Base-by-base conservation (phyloP, 116 monocot genomes). In the Phalaenopsis hybrid region DNA sequence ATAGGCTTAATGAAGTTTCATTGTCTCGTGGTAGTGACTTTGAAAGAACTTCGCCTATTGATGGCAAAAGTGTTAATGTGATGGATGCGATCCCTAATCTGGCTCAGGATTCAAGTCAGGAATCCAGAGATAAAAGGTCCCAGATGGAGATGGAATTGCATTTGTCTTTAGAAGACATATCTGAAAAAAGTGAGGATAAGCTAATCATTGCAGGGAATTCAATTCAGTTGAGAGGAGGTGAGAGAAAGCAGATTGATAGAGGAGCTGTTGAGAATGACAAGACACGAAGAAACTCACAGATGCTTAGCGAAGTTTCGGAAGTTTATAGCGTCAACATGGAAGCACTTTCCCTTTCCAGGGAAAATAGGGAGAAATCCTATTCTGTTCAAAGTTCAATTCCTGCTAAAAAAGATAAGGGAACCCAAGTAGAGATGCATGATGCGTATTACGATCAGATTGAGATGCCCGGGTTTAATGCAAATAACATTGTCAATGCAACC, bases 21-120 rank as follows among this genome's bases (percentile, higher is more conserved):
- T 75, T 79, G 76, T 76, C 83, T 10, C 43, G 69, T 8, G 81
- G 75, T 44, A 72, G 34, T 33, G 79, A 88, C 79, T 50, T 75
- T 16, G 81, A 84, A 18, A 81, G 58, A 48, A 61, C 72, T 23
- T 83, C 83, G 8, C 59, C 58, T 79, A 57, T 78, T 74, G 82
- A 82, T 50, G 81, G 84, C 73, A 46, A 13, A 33, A 82, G 70
- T 51, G n/a, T 68, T 75, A 83, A 16, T 61, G 80, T 76, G 18
- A 83, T 69, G 50, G 79, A 86, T 75, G 84, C 79, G 8, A 81
- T 46, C 48, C 80, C 75, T 86, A 76, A 76, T 45, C 84, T 89
- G 75, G 81, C 82, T 83, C 85, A 86, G 65, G 80, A 82, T 82
- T 79, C 57, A 57, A 55, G 78, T 86, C 59, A 79, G 21, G 58